These are phyloP conservation scores for Puccinia sorghi DNA, from an alignment of 1,284 basidiomycete genomes.

Conservation along the genomic window DNA sequence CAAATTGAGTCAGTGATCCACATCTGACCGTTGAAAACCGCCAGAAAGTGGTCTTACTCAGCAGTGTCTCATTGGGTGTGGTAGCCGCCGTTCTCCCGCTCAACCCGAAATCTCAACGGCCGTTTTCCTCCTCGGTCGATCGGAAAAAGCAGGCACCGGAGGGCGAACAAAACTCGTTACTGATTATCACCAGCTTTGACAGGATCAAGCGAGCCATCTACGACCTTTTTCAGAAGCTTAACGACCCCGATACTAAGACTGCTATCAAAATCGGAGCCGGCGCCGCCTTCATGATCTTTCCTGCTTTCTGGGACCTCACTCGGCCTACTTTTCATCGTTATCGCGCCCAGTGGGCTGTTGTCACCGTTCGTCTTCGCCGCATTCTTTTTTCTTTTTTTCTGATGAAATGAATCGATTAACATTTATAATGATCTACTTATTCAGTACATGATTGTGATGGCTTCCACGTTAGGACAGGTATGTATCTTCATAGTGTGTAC, in stretches of 20 bases:
- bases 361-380: slow-evolving; percentile 41
- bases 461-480: slow-evolving; percentile 43
- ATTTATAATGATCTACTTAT: not conserved
- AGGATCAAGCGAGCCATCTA: slow-evolving; percentile 23
- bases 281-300: slow-evolving; percentile 55
- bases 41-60: not conserved
- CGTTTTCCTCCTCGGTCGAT: not conserved
- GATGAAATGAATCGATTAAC: not conserved
- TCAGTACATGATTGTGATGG: slow-evolving; percentile 49
- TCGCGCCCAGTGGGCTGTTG: slow-evolving; percentile 57
- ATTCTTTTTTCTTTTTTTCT: not conserved
- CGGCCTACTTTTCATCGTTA: slow-evolving; percentile 56
- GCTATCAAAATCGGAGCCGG: slow-evolving; percentile 57
- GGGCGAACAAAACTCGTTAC: slow-evolving; percentile 29
- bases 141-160: not conserved
- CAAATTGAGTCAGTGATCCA: slow-evolving; percentile 33
- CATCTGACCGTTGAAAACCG: not conserved
- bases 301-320: slow-evolving; percentile 55
- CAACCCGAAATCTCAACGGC: slow-evolving; percentile 19
- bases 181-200: not conserved
- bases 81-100: slow-evolving; percentile 31
- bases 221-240: slow-evolving; percentile 51
- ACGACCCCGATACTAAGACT: slow-evolving; percentile 56
- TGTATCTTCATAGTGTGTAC: not conserved
- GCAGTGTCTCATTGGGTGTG: not conserved